These are phyloP conservation scores for Alternaria sp. DNA, from an alignment of 2,329 filamentous ascomycete genomes.

Conservation along the genomic window DNA sequence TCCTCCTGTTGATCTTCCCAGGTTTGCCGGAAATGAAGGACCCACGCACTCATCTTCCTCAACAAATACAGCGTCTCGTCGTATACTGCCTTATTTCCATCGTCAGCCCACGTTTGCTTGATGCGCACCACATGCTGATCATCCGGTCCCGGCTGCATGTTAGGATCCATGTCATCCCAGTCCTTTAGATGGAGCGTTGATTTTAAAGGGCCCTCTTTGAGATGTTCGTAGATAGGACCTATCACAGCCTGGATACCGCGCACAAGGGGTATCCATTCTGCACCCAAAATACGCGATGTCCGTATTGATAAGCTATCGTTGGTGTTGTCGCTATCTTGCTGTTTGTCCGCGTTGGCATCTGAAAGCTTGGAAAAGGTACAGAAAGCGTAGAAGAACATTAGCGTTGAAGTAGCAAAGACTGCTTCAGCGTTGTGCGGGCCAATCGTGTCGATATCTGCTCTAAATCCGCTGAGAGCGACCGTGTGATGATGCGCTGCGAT, in stretches of 20 bases:
- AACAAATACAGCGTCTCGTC: constrained; percentile 14
- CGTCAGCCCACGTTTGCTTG: constrained; percentile 13
- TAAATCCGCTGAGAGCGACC: constrained; percentile 19
- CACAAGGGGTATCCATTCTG: constrained; percentile 27
- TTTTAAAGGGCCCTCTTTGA: constrained; percentile 18
- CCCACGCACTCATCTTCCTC: constrained; percentile 19
- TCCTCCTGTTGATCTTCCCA: neutral
- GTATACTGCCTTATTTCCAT: constrained; percentile 13
- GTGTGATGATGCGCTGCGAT: constrained; percentile 19
- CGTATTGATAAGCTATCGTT: neutral
- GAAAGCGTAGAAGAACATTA: constrained; percentile 27
- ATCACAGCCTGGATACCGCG: constrained; percentile 20
- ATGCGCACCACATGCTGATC: constrained; percentile 15
- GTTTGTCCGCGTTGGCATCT: constrained; percentile 2
- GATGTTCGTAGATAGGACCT: constrained; percentile 6
- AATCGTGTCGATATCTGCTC: constrained; percentile 9
- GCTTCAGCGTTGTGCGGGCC: constrained; percentile 13
- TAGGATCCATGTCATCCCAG: constrained; percentile 18
- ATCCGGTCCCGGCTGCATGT: neutral
- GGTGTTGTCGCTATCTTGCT: neutral
- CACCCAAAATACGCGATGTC: constrained; percentile 22
- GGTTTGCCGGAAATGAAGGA: constrained; percentile 10
- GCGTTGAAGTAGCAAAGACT: constrained; percentile 18
- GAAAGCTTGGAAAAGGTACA: constrained; percentile 24
- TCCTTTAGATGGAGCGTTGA: constrained; percentile 18